Evolutionary conservation across 1,284 basidiomycete genomes (phyloP).

Genomic region (Naganishia sp.): DNA sequence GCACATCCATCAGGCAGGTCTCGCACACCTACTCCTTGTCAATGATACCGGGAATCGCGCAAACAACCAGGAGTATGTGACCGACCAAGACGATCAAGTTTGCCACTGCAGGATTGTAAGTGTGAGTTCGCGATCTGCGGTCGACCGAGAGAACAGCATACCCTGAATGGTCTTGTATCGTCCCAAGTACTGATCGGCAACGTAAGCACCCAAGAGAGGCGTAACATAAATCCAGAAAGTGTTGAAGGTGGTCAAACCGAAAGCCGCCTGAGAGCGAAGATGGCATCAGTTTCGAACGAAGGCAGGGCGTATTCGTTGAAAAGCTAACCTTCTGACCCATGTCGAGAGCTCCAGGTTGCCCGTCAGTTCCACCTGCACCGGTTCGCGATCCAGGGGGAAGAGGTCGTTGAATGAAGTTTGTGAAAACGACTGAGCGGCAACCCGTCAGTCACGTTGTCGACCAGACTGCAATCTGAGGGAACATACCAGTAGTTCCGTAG

Average conservation of each 20-base stretch:
- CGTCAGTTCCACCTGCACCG: constrained; percentile 34
- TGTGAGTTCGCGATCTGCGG: constrained; percentile 37
- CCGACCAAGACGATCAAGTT: constrained; percentile 51
- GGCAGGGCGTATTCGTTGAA: neutral
- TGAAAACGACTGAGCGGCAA: constrained; percentile 26
- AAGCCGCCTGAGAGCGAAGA: constrained; percentile 17
- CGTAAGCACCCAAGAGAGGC: constrained; percentile 41
- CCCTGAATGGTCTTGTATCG: constrained; percentile 58
- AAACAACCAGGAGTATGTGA: constrained; percentile 72
- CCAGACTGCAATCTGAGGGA: neutral
- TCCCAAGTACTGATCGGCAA: constrained; percentile 42
- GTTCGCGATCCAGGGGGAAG: constrained; percentile 40
- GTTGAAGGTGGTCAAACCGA: constrained; percentile 35
- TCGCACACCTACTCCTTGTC: constrained; percentile 50
- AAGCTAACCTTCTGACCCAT: constrained; percentile 59
- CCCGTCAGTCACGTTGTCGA: neutral
- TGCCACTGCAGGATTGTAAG: constrained; percentile 42
- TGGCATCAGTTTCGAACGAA: too few relatives aligned
- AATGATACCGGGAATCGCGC: constrained; percentile 71
- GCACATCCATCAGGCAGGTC: neutral
- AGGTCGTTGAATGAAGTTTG: constrained; percentile 49
- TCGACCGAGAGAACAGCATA: constrained; percentile 51
- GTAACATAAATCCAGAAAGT: constrained; percentile 43
- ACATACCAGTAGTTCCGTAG: constrained; percentile 58
- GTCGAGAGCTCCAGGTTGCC: constrained; percentile 43